Evolutionary conservation across 495 filamentous ascomycete species (phyloP).

Genomic region (Thozetella sp.): DNA sequence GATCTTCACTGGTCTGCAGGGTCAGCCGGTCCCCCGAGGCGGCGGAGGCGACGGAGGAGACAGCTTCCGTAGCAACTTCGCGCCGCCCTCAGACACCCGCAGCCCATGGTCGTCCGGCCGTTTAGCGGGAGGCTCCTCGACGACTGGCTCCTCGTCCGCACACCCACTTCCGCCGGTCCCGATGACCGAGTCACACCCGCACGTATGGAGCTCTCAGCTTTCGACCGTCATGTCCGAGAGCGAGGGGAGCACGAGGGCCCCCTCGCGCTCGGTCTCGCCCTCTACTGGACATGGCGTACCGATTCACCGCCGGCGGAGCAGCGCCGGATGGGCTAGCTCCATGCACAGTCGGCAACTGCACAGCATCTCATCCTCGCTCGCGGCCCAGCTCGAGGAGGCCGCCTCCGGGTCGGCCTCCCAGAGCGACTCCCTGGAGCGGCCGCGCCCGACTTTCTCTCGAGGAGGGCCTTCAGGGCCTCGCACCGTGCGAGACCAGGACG

Average conservation of each 20-base stretch:
- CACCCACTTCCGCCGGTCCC: constrained; percentile 21
- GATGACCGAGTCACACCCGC: constrained; percentile 36
- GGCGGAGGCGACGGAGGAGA: constrained; percentile 11
- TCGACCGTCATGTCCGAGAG: constrained; percentile 74
- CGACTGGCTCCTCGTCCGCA: constrained; percentile 17
- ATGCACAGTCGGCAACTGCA: constrained; percentile 49
- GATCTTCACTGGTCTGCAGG: constrained; percentile 19
- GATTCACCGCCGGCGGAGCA: constrained; percentile 29
- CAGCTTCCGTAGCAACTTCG: neutral
- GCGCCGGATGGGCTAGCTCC: constrained; percentile 36
- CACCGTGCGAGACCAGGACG: constrained; percentile 51
- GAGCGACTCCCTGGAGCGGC: constrained; percentile 41
- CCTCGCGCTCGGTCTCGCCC: constrained; percentile 43
- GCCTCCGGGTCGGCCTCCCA: constrained; percentile 32
- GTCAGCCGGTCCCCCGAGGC: constrained; percentile 9
- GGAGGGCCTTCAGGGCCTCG: constrained; percentile 26
- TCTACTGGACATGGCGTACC: constrained; percentile 28
- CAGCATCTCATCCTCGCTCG: constrained; percentile 54
- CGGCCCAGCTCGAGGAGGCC: constrained; percentile 32
- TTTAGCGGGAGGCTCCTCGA: constrained; percentile 12
- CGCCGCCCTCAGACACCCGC: neutral
- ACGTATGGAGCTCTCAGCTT: constrained; percentile 74
- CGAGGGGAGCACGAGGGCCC: constrained; percentile 39
- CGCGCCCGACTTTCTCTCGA: constrained; percentile 32
- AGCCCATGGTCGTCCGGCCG: constrained; percentile 24